phyloP scores from a whole-genome alignment of 352 stramenopile genomes.

The Phytophthora quininea region DNA sequence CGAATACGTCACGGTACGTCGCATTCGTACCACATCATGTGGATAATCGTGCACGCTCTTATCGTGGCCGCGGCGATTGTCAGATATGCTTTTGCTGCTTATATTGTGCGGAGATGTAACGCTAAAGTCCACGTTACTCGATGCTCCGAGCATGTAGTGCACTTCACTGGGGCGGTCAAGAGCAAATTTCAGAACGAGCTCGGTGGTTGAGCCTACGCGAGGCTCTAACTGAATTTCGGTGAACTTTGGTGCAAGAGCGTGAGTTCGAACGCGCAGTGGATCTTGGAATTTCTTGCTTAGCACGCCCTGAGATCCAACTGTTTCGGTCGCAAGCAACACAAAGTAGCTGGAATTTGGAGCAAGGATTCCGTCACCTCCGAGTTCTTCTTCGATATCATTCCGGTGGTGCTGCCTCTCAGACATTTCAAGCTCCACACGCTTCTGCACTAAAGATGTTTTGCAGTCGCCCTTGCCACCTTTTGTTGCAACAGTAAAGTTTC shows the following conservation, averaged over 20 bases:
- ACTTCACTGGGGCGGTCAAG: constrained; percentile 69
- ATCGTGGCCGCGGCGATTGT: constrained; percentile 16
- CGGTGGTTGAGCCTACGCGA: constrained; percentile 76
- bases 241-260: constrained; percentile 53
- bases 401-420: constrained; percentile 40
- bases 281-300: constrained; percentile 53
- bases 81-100: constrained; percentile 49
- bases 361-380: constrained; percentile 28
- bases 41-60: constrained; percentile 64
- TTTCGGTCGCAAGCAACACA: constrained; percentile 63
- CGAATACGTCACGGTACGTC: constrained; percentile 43
- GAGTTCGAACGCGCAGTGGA: constrained; percentile 46
- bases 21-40: constrained; percentile 59
- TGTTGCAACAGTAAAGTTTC: constrained; percentile 13
- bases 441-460: constrained; percentile 31
- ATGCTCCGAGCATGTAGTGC: constrained; percentile 71
- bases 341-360: constrained; percentile 55
- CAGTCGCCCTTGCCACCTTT: neutral
- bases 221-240: constrained; percentile 47
- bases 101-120: constrained; percentile 80
- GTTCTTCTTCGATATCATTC: constrained; percentile 48
- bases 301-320: constrained; percentile 55
- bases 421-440: constrained; percentile 39
- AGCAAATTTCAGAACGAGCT: constrained; percentile 62
- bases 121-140: constrained; percentile 68